Base-by-base conservation (phyloP, 306 rosid species). In the Arachis hypogaea region DNA sequence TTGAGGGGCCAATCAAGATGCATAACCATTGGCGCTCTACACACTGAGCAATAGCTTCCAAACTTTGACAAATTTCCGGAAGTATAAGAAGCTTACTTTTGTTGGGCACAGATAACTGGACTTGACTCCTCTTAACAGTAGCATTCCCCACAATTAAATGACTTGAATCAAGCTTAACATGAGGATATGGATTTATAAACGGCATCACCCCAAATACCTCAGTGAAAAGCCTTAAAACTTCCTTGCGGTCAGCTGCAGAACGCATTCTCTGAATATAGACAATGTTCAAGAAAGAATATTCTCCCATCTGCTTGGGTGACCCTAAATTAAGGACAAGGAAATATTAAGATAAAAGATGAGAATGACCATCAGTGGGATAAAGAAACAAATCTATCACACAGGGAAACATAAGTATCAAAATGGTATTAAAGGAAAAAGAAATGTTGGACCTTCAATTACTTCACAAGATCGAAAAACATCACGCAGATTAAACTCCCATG, bases 401-500 rank as follows among this genome's bases (percentile, higher is more conserved):
- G 6, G 5, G 63, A 59, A 73, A 66, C n/a, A 41, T 7, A 9
- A 67, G 3, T 11, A 28, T 38, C 55, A 81, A 58, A 69, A 38
- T 30, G 41, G 9, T 22, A 54, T 33, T 71, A 45, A 70, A 11
- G 64, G 61, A 61, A 55, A 22, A 7, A 18, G 41, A 65, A 74
- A 28, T 78, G 61, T 50, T 60, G 40, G 63, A 93, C 98, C 98
- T 79, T 84, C 55, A 73, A 94, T 89, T 51, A 94, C 84, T 84
- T 94, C 90, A 78, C 98, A 94, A 2, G 89, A 94, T 68, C 98
- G 94, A 78, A 94, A 64, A 51, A 94, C 89, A 84, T 94, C 98
- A 63, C 98, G 93, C 46, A 94, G 91, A 84, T 91, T 94, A 65
- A 94, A 94, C 82, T 94, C 98, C 98, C 98, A 94, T 14, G 98